Evolutionary conservation across 148 eudicot species (phyloP), one percentile per base, ranked within the genome.

Genomic region (Tetragonia tetragonoides): DNA sequence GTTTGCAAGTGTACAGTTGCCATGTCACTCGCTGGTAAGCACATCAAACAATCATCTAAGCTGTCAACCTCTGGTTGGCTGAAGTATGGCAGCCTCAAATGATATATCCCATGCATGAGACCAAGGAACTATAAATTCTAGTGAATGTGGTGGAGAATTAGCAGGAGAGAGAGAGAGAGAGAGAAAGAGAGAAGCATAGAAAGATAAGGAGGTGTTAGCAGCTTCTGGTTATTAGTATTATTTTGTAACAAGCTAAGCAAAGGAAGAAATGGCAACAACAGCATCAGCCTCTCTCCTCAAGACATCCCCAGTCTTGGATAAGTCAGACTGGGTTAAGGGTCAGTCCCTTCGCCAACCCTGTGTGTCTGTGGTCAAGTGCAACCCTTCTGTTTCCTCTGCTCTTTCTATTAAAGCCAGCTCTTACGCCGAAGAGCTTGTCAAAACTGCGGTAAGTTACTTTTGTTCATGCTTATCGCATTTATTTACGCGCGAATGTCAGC

Each of bases 341-440:
- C 95, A 89, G 83, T 69, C 81, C 80, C 83, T 87, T 75, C 89
- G 93, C 74, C 91, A 85, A 51, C 78, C 85, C 17, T 75, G 87
- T 16, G 75, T 85, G 54, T 80, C 86, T n/a, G 73, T 83, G 0
- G 84, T 83, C 62, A 87, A 88, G 62, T 78, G 81, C 85, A 69
- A 66, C 72, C 86, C 87, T 2, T 57, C 81, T 61, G 84, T 86
- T 80, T 42, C 88, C 16, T 79, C 86, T 24, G 61, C 79, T 0
- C 86, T 89, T 76, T 74, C 80, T 24, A 81, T 92, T 74, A 77
- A 86, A 16, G 91, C 93, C 53, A 86, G 83, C 77, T 54, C 59
- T 15, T 92, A 90, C 57, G 94, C 97, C 57, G 94, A 92, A 75
- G 97, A 92, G 88, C 97, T 92, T 46, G 84, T 92, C 80, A 92